Conservation (phyloP, 2,329 filamentous ascomycete genomes). For the Macroventuria anomochaeta region DNA sequence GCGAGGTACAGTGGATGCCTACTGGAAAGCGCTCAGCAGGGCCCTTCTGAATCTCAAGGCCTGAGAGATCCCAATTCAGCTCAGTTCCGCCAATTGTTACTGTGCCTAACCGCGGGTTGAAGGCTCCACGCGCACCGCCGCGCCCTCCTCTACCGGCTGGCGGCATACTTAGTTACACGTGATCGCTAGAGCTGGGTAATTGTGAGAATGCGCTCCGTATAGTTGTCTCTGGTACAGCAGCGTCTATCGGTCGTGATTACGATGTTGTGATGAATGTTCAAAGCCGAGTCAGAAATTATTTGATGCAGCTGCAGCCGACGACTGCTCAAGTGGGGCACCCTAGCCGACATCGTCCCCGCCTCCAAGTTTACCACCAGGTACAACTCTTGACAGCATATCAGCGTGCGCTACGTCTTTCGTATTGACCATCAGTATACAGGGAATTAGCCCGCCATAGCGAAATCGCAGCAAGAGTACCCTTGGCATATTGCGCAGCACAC, state of each 20-base stretch:
- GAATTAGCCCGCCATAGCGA: background rate
- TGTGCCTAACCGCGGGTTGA: constrained; percentile 39
- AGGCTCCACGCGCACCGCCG: constrained; percentile 38
- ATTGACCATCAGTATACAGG: background rate
- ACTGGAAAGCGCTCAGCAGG: constrained; percentile 53
- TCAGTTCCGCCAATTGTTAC: constrained; percentile 53
- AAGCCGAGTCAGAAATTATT: constrained; percentile 21
- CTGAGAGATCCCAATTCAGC: constrained; percentile 50
- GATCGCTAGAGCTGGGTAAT: background rate
- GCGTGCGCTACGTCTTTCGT: background rate
- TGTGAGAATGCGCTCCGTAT: background rate
- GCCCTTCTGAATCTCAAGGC: constrained; percentile 49
- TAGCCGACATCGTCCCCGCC: constrained; percentile 12
- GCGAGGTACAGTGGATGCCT: constrained; percentile 21
- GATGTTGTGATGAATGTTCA: background rate
- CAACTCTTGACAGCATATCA: background rate
- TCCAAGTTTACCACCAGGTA: constrained; percentile 7
- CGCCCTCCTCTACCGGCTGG: constrained; percentile 44
- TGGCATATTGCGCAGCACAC: background rate
- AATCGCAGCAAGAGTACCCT: background rate
- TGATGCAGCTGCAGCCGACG: constrained; percentile 18
- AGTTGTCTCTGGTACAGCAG: background rate
- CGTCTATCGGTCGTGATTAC: background rate
- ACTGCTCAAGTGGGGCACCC: constrained; percentile 31
- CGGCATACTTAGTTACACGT: constrained; percentile 23